Conservation (phyloP, 2,329 filamentous ascomycete species). For the Helminthosporium solani region DNA sequence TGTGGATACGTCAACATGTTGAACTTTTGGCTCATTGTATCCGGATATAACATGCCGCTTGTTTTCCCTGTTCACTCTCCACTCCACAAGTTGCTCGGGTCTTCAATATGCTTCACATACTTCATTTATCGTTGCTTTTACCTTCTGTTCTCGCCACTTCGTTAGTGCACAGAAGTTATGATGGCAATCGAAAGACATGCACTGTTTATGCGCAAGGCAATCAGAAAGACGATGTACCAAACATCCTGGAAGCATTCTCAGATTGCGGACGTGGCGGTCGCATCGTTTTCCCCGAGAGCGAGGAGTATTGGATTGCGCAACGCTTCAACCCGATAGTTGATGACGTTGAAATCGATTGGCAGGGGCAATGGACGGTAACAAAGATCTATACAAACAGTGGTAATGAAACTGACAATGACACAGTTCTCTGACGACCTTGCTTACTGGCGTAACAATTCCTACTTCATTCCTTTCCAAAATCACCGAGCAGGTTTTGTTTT, state of each 20-base stretch:
- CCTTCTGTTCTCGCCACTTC: constrained; percentile 6
- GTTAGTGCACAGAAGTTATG: constrained; percentile 1
- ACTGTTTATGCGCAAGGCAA: constrained; percentile 42
- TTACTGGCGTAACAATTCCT: constrained; percentile 58
- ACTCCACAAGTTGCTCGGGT: not conserved
- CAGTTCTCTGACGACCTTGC: constrained; percentile 53
- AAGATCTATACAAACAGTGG: not conserved
- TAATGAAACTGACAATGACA: not conserved
- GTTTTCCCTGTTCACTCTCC: too few relatives aligned
- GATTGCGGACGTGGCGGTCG: constrained; percentile 45
- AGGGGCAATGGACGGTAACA: constrained; percentile 52
- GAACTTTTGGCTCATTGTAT: not conserved
- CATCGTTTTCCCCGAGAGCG: constrained; percentile 53
- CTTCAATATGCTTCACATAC: constrained; percentile 6
- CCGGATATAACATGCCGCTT: not conserved
- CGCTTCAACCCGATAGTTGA: constrained; percentile 53
- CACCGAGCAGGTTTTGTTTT: constrained; percentile 57
- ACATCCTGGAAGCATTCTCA: constrained; percentile 44
- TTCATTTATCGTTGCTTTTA: not conserved
- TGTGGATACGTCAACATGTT: not conserved
- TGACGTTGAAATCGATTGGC: constrained; percentile 56
- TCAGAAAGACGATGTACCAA: constrained; percentile 44
- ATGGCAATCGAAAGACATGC: constrained; percentile 30
- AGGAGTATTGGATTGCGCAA: constrained; percentile 54
- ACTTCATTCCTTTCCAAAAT: constrained; percentile 57